Conservation (phyloP, 306 rosid genomes). For the Sechiopsis laciniata region DNA sequence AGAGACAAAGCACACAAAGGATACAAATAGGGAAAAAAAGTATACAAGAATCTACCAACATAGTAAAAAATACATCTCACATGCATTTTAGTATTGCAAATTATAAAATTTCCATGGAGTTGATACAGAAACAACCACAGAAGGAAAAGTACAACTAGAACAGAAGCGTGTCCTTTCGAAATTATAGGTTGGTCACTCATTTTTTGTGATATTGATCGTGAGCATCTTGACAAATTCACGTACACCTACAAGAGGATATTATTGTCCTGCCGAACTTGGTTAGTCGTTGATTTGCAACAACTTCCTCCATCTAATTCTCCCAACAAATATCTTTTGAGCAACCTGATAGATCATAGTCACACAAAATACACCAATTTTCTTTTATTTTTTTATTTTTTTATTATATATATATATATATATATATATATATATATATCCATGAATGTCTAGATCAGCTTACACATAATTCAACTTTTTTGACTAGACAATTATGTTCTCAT, state of each 20-base stretch:
- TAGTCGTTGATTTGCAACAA: neutral
- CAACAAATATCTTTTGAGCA: neutral
- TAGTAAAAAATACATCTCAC: neutral
- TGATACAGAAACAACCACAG: neutral
- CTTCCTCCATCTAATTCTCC: neutral
- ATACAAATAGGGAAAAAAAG: neutral
- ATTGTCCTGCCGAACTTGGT: too few relatives aligned
- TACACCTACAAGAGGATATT: too few relatives aligned
- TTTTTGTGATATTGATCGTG: too few relatives aligned
- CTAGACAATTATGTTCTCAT: too few relatives aligned
- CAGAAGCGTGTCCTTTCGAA: neutral
- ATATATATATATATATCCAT: too few relatives aligned
- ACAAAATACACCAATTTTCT: neutral
- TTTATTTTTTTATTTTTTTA: too few relatives aligned
- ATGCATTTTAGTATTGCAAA: conserved; percentile 2
- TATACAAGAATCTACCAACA: neutral
- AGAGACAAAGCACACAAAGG: neutral
- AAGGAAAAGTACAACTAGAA: neutral
- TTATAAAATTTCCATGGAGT: neutral
- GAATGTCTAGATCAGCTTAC: too few relatives aligned
- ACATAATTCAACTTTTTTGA: too few relatives aligned
- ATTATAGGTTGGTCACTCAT: neutral
- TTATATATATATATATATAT: too few relatives aligned
- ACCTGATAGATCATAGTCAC: neutral
- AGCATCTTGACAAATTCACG: too few relatives aligned